Evolutionary conservation across 2,329 filamentous ascomycete genomes (phyloP), one percentile per base, ranked within the genome.

Genomic region (Penicillium psychrosexuale): DNA sequence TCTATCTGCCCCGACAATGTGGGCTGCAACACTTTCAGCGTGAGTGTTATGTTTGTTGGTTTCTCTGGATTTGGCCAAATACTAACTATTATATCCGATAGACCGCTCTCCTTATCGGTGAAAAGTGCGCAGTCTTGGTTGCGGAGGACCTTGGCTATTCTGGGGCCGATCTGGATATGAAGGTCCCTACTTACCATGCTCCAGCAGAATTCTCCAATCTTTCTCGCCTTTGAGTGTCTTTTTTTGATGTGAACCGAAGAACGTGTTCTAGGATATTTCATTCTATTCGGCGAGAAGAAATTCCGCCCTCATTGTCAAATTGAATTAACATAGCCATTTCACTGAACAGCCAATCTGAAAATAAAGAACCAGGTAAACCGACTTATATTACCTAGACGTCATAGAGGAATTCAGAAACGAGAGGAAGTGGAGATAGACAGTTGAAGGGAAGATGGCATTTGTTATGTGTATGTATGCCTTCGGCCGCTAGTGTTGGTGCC

Each of bases 1-100:
- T 85, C 81, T 47, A 89, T 91, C 77, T 91, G 87, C 72, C 88
- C 88, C 0, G 87, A 91, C 72, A 91, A 91, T 61, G 87, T 91
- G 22, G 88, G 86, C 57, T 86, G 84, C 74, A 86, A 86, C 72
- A 85, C 82, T 61, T 84, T 73, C 71, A 78, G 77, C 58, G 61
- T 73, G 65, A 58, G 66, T 68, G 2, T 37, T 19, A 8, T n/a
- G 13, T 43, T 24, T 38, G 12, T 33, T 39, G n/a, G 12, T 3
- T 8, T 17, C 15, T 33, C 3, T 24, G 2, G 1, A 1, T 1
- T n/a, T 36, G 13, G 1, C 0, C 17, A 27, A 15, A 13, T 33
- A 11, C 13, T 40, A 5, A 34, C 24, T 28, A 15, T 19, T 49
- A 12, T n/a, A 34, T 46, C 30, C 9, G 22, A 8, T 82, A 83